Percentiles rank a stretch among this genome's conserved stretches.
Evolutionary conservation across 352 stramenopile genomes (phyloP).

Genomic region (Elongisporangium anandrum): DNA sequence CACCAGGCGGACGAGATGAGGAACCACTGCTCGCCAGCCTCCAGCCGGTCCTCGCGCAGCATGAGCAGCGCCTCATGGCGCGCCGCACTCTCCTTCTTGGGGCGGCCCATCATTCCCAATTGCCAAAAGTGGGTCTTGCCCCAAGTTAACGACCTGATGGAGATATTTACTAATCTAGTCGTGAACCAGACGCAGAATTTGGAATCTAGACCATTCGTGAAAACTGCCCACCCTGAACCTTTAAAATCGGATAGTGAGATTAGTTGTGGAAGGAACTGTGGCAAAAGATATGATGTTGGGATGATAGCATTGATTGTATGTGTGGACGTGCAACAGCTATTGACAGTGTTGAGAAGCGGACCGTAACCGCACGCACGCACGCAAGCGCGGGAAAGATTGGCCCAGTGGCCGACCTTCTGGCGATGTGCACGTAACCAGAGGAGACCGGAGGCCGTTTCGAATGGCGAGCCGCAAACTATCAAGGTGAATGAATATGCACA

Average conservation of each 20-base stretch:
- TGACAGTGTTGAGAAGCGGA: background rate
- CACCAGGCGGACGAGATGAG: slow-evolving; percentile 55
- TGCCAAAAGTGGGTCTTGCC: background rate
- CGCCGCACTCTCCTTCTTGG: background rate
- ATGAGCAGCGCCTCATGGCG: slow-evolving; percentile 4
- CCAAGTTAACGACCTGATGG: background rate
- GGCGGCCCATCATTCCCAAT: background rate
- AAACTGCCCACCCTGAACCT: background rate
- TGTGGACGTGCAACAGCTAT: background rate
- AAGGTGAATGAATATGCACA: background rate
- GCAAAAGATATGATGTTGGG: background rate
- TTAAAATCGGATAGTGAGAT: background rate
- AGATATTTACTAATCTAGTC: background rate
- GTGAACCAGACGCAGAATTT: background rate
- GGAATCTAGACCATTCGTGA: background rate
- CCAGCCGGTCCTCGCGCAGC: slow-evolving; percentile 30
- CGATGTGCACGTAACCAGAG: background rate
- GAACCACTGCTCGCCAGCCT: slow-evolving; percentile 57
- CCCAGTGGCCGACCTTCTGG: background rate
- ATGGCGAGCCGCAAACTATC: background rate
- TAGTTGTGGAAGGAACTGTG: background rate
- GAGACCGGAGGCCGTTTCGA: background rate
- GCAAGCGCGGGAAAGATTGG: background rate
- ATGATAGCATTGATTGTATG: background rate
- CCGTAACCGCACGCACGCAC: background rate